Base-by-base conservation (phyloP, 1,284 basidiomycete species). In the Leccinum cinnamomeum region DNA sequence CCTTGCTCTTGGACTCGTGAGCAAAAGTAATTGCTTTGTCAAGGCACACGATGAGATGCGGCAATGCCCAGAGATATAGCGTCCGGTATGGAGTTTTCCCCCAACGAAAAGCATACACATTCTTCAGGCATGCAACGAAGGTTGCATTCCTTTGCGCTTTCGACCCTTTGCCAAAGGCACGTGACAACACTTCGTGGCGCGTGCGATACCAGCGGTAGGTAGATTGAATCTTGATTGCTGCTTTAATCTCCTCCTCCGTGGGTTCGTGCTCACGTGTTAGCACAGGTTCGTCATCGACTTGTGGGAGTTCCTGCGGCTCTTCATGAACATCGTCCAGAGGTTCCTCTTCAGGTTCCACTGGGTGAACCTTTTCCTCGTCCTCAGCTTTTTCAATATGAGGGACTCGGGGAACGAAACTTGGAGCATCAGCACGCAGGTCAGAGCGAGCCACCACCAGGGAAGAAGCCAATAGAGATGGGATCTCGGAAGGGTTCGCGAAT, bases 51-150 rank as follows among this genome's bases (percentile, higher is more conserved):
- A 84, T 73, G 4, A 83, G 69, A 64, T 79, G 80, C 1, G 84
- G 82, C 5, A 87, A 71, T 6, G 82, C 79, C 1, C 83, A 83
- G 3, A 84, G 74, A 68, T 81, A 83, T 14, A 82, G 70, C 2
- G 74, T 61, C 18, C 78, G 78, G 65, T 86, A 85, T 20, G 62
- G 67, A 11, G 64, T 67, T 25, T 61, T 56, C 7, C 72, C 63
- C 79, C 80, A 81, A 5, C 69, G 65, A n/a, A 77, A 74, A 10
- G 65, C 66, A 12, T 62, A 63, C 4, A 76, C 72, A 33, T 75
- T 69, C 37, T 71, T 63, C 23, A 77, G 58, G 63, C 77, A 85
- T 3, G 64, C 61, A 5, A 64, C 23, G 64, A 79, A 82, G 53
- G 74, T 67, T 1, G 64, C 63, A n/a, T 70, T 64, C 12, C 69